These are phyloP conservation scores for Fusarium virguliforme DNA, from an alignment of 2,329 filamentous ascomycete species.

Conservation along the genomic window DNA sequence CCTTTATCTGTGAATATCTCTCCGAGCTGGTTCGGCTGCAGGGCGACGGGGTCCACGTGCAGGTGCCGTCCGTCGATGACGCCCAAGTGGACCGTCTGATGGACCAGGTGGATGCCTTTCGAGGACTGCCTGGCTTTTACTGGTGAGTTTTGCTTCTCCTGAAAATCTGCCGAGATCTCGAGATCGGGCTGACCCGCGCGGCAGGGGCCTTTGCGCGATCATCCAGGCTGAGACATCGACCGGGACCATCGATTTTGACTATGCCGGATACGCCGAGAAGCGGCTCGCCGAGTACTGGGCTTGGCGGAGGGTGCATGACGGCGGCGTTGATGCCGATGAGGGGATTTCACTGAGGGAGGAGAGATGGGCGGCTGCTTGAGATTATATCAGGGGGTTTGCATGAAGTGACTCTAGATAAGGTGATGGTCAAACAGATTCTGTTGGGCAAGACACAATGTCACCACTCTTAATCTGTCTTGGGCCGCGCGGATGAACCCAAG, in stretches of 20 bases:
- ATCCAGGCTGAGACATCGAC: constrained; percentile 49
- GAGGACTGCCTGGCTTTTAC: constrained; percentile 47
- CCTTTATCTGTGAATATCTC: constrained; percentile 40
- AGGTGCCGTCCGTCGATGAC: constrained; percentile 27
- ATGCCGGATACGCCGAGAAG: constrained; percentile 43
- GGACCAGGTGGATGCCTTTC: constrained; percentile 41
- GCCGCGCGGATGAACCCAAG: not conserved
- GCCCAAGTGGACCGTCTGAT: constrained; percentile 37
- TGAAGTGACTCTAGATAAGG: not conserved
- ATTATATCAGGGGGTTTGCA: not conserved
- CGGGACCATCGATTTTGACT: constrained; percentile 47
- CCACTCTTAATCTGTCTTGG: not conserved
- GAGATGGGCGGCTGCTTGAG: constrained; percentile 34
- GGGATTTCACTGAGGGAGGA: constrained; percentile 30
- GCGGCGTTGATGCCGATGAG: not conserved
- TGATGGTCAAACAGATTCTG: not conserved
- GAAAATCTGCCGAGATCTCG: not conserved
- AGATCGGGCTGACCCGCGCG: constrained; percentile 20
- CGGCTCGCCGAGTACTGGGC: constrained; percentile 43
- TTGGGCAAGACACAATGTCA: constrained; percentile 12
- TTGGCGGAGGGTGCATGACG: constrained; percentile 34
- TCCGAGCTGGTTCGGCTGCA: constrained; percentile 21
- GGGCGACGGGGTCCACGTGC: not conserved
- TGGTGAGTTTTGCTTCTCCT: constrained; percentile 34
- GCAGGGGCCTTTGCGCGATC: constrained; percentile 45